Evolutionary conservation across 2,329 filamentous ascomycete species (phyloP), one percentile per base, ranked within the genome.

Genomic region (Fusarium sp.): DNA sequence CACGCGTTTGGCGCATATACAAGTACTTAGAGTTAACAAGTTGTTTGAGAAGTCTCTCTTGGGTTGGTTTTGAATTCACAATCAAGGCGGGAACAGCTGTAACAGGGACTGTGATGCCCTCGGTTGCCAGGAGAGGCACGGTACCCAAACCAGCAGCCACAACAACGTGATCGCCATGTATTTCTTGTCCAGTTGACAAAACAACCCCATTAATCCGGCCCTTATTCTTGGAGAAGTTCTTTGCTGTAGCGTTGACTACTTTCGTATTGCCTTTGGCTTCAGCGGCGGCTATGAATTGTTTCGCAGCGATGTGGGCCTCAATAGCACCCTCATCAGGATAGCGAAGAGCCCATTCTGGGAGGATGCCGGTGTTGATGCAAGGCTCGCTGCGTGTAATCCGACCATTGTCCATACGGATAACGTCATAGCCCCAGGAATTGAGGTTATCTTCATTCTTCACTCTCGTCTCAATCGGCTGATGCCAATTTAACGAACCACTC

Each of bases 401-500:
- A 6, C 43, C 19, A 2, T 25, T 33, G 6, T 32, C 19, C 19
- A 69, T 19, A 1, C 27, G 19, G 20, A 15, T 20, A 7, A 63
- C 20, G 4, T 40, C 11, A 17, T 69, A 69, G 1, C 62, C 66
- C 66, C 62, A 70, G 8, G 13, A 17, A 6, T 6, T 40, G 13
- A 69, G 48, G 14, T 22, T 49, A 13, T 49, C 25, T 10, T 53
- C 35, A 33, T 37, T 58, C 9, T 45, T 7, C 0, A 27, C 37
- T 15, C 69, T 25, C 14, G 32, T 33, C 9, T 60, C 40, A 5
- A 23, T 8, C 1, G 57, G 39, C 7, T 67, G 58, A 10, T 69
- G 62, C 62, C 65, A 69, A 30, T 69, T 69, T 1, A 67, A 10
- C 4, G 66, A 69, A 4, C 66, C 66, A n/a, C n/a, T 52, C 66